phyloP scores from a whole-genome alignment of 2,329 filamentous ascomycete genomes.

The Venturia asperata region DNA sequence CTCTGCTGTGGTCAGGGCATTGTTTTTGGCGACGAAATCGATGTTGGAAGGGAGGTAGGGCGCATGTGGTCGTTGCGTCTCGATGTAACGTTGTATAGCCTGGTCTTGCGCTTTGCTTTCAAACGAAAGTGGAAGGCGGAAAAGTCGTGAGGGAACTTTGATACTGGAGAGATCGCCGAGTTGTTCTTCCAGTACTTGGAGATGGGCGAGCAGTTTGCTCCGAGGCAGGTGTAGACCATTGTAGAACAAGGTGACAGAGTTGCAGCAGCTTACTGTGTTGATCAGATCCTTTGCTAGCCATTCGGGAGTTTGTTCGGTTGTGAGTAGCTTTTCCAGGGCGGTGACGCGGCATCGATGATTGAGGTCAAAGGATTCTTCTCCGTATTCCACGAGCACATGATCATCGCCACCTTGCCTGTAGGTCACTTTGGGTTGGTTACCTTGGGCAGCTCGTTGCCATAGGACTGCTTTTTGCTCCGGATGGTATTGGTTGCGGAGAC shows the following conservation, averaged over 20 bases:
- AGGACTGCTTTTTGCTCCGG: neutral
- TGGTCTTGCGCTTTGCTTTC: constrained; percentile 28
- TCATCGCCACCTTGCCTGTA: constrained; percentile 34
- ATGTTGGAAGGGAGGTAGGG: constrained; percentile 30
- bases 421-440: constrained; percentile 26
- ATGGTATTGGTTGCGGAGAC: neutral
- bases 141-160: constrained; percentile 39
- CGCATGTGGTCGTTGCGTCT: constrained; percentile 26
- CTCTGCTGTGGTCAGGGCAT: constrained; percentile 30
- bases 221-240: constrained; percentile 37
- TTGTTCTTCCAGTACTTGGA: constrained; percentile 33
- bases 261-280: constrained; percentile 14
- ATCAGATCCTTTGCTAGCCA: constrained; percentile 3
- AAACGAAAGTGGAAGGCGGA: constrained; percentile 41
- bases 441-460: neutral
- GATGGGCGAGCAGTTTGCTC: constrained; percentile 31
- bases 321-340: constrained; percentile 21
- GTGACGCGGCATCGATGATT: constrained; percentile 12
- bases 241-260: constrained; percentile 34
- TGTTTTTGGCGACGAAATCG: constrained; percentile 29
- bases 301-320: constrained; percentile 29
- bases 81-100: constrained; percentile 27
- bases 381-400: constrained; percentile 17
- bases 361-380: constrained; percentile 16
- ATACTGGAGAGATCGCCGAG: constrained; percentile 36